phyloP scores from a whole-genome alignment of 2,329 filamentous ascomycete genomes.

The Ascochyta fabae region DNA sequence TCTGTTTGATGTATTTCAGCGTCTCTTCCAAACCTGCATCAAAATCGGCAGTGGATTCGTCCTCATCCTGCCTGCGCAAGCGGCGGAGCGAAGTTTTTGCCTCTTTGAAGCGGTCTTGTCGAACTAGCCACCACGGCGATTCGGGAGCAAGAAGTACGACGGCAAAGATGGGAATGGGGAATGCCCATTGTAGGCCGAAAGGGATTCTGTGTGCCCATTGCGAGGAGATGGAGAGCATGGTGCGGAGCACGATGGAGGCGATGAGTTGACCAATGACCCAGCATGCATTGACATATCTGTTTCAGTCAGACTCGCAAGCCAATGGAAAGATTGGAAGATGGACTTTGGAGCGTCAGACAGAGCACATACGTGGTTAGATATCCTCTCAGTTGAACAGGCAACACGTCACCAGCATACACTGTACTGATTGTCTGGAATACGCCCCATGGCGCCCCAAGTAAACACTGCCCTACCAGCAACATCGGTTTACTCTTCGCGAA shows the following conservation, averaged over 20 bases:
- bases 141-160: constrained; percentile 71
- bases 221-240: constrained; percentile 63
- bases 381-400: constrained; percentile 69
- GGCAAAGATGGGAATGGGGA: constrained; percentile 65
- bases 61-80: constrained; percentile 16
- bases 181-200: constrained; percentile 65
- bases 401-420: constrained; percentile 62
- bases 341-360: neutral
- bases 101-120: constrained; percentile 64
- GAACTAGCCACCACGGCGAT: constrained; percentile 75
- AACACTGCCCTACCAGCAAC: constrained; percentile 23
- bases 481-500: constrained; percentile 21
- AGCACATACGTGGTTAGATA: constrained; percentile 58
- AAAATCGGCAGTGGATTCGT: constrained; percentile 16
- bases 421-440: constrained; percentile 51
- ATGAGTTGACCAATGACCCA: constrained; percentile 65
- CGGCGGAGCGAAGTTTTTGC: constrained; percentile 56
- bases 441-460: constrained; percentile 48
- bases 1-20: constrained; percentile 75
- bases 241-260: constrained; percentile 70
- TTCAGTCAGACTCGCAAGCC: neutral
- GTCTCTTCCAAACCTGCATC: constrained; percentile 1
- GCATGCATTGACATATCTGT: constrained; percentile 37
- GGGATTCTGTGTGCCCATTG: constrained; percentile 68
- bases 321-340: neutral